Base-by-base conservation (phyloP, 2,329 filamentous ascomycete genomes). In the Celoporthe dispersa region DNA sequence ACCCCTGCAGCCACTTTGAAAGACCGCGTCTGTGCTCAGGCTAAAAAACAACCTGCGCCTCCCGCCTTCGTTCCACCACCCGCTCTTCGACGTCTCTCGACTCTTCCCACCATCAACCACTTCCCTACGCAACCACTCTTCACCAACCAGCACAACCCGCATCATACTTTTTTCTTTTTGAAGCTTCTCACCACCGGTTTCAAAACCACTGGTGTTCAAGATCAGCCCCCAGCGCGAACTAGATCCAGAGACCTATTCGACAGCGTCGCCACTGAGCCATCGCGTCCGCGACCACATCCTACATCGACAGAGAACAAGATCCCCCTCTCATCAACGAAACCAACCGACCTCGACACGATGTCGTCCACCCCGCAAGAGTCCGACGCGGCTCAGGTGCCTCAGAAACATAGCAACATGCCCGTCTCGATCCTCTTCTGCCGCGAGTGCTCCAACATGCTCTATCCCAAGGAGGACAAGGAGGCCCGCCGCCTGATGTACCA, bases 391-490 rank as follows among this genome's bases (percentile, higher is more conserved):
- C 77, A 78, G 65, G 80, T 78, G 70, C 81, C 84, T 74, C 79
- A 79, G 72, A 83, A 86, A 76, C 86, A 85, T 77, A 84, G 84
- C 75, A 84, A 85, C 74, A 90, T 95, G 82, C 94, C 97, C 81
- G 94, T 98, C 81, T 94, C 93, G 63, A 99, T 98, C 83, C 92
- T 93, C 78, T 99, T 99, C 87, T 99, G 96, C 85, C 94, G 94
- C 76, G 96, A 99, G 87, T 99, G 96, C 84, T 97, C 94, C 77
- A 99, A 99, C 86, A 92, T 99, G 88, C 87, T 99, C 68, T 98
- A 98, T 79, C 96, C 96, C 65, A 96, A 97, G 83, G 97, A 99
- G 85, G 94, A 99, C 82, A 90, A 91, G 73, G 86, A 91, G 72
- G 90, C 90, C 72, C 93, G 93, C 84, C 91, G 90, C 77, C 90